These are phyloP conservation scores for Coemansia sp. DNA, from an alignment of 192 early-diverging fungal species.

Conservation along the genomic window DNA sequence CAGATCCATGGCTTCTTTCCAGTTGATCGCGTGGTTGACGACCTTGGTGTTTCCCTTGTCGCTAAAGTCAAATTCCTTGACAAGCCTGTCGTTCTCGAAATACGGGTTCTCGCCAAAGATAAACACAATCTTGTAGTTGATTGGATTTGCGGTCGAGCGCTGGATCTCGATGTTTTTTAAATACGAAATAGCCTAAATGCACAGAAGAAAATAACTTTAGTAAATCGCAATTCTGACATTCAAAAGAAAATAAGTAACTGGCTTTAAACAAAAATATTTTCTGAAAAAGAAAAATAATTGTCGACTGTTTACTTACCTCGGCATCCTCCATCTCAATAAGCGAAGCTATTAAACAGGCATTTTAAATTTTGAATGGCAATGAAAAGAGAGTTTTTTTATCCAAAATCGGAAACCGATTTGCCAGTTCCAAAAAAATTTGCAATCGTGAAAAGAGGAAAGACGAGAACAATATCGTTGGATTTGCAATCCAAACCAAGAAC, in stretches of 20 bases:
- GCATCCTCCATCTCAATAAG: conserved; percentile 55
- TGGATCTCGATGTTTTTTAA: conserved; percentile 75
- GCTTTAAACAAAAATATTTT: not conserved
- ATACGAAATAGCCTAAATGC: conserved; percentile 69
- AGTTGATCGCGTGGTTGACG: conserved; percentile 56
- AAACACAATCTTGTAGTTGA: conserved; percentile 60
- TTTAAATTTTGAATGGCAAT: not conserved
- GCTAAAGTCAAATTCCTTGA: conserved; percentile 63
- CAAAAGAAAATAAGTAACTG: too few species aligned
- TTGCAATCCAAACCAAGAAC: too few species aligned
- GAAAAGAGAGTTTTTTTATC: not conserved
- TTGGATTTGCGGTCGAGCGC: conserved; percentile 46
- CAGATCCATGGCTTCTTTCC: conserved; percentile 62
- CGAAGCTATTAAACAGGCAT: conserved; percentile 23
- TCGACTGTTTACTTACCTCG: conserved; percentile 24
- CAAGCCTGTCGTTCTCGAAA: conserved; percentile 56
- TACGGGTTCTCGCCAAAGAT: conserved; percentile 59
- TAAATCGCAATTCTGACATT: not conserved
- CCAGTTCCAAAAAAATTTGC: conserved; percentile 19
- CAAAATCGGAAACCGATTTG: conserved; percentile 20
- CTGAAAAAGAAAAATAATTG: not conserved
- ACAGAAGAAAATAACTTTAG: too few species aligned
- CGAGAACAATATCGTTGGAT: too few species aligned
- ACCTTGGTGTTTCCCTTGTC: conserved; percentile 61
- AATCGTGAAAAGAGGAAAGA: not conserved